Base-by-base conservation (phyloP, 257 asterid species). In the Fraxinus anomala region DNA sequence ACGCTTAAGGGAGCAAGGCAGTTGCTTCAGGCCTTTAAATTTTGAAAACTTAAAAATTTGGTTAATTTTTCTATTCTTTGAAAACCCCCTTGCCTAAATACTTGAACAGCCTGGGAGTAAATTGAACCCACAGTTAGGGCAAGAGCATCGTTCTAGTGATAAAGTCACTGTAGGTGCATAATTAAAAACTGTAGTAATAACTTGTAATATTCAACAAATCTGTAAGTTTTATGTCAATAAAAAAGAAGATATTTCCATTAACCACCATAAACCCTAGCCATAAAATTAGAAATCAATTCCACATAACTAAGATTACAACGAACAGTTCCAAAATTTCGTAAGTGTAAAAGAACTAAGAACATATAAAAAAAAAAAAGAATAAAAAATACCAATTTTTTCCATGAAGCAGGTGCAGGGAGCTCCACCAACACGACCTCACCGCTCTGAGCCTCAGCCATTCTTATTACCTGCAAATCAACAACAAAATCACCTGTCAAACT, bases 391-490 rank as follows among this genome's bases (percentile, higher is more conserved):
- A 89, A 39, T 85, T 90, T 90, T 67, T 90, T 89, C 96, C 96
- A 90, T 7, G 96, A 77, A 77, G 80, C 84, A 83, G 96, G 96
- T n/a, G 96, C 96, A 6, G 91, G 87, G 33, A 90, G 93, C 90
- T 90, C 93, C 80, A 90, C 81, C 30, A 87, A 85, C 77, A 89
- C 87, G 54, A 83, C 86, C 10, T 83, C 91, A 49, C 82, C 88
- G 5, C 47, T 23, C 79, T 83, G 83, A 77, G 70, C 67, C 39
- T 83, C 87, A 59, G 88, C 87, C 91, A 88, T 61, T 73, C 79
- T 70, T 67, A 34, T 59, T 80, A 73, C 86, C 89, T 85, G 73
- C 83, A 74, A 73, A 72, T 72, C 81, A 10, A 61, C 68, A 2
- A 9, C 31, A 63, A 63, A 61, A 11, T 37, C 73, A 51, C 28